Evolutionary conservation across 192 early-diverging fungal genomes (phyloP), one percentile per base, ranked within the genome.

Genomic region (Anaeromyces robustus): DNA sequence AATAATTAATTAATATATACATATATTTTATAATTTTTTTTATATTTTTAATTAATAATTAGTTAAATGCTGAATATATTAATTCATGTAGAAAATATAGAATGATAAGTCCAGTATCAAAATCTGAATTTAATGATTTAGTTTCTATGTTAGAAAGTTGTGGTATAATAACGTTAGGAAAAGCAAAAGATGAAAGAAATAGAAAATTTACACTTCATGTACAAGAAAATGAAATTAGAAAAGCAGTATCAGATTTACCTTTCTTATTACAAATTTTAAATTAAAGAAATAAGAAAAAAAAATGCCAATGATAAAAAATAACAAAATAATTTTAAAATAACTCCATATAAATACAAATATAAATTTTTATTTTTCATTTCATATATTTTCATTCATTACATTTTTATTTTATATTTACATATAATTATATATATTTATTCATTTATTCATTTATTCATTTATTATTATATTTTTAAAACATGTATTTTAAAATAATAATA

Each of bases 101-200:
- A 37, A 86, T 87, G 81, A 82, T 94, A 29, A 88, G 91, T 29
- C 87, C 92, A 0, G 92, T 95, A n/a, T 90, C 91, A 29, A 86
- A 88, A 77, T 88, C 92, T 29, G 95, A 96, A 83, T 90, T 94
- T 68, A 85, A 89, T 77, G 94, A 95, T 77, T 81, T 96, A 77
- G 82, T 96, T 17, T 84, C 88, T 29, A 89, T 91, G 86, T 85
- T 95, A 79, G 94, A 96, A 84, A 89, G 89, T 7, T 85, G 87
- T 39, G 94, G 94, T 68, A 84, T 96, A 12, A 84, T 95, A 29
- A 83, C 86, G 2, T 29, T 92, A 78, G 43, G 43, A 52, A 52
- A 52, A 22, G 43, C 43, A 52, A 18, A 22, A 22, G 43, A 52
- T 52, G 43, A 52, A 52, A 52, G 43, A 52, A 52, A 52, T 52